Evolutionary conservation across 768 basidiomycete genomes (phyloP).

Genomic region (Nidularia pulvinata): DNA sequence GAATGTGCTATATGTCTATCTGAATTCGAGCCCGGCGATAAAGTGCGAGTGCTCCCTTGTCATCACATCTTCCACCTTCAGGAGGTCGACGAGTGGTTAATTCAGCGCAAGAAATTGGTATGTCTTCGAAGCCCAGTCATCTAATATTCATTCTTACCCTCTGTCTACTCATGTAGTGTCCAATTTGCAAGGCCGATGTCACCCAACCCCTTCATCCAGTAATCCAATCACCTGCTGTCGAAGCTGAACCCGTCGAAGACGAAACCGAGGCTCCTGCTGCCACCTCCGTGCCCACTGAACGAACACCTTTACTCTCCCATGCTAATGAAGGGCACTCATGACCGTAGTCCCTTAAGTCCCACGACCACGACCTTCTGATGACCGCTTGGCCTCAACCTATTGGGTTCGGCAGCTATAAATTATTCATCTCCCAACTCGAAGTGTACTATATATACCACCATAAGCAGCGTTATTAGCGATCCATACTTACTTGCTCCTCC

Average conservation of each 20-base stretch:
- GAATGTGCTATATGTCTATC: conserved; percentile 96
- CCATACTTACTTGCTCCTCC: too few relatives aligned
- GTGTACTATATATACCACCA: too few relatives aligned
- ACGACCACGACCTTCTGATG: conserved; percentile 4
- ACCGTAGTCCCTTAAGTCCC: background rate
- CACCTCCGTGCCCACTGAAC: conserved; percentile 26
- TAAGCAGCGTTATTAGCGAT: too few relatives aligned
- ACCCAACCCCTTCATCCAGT: conserved; percentile 50
- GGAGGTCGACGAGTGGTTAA: conserved; percentile 92
- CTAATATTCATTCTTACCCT: too few relatives aligned
- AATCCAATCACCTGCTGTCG: conserved; percentile 12
- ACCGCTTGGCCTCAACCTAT: too few relatives aligned
- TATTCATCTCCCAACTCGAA: too few relatives aligned
- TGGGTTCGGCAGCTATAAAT: too few relatives aligned
- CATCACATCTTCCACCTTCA: conserved; percentile 94
- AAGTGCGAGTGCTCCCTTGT: conserved; percentile 90
- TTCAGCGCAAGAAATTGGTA: conserved; percentile 91
- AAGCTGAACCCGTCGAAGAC: too few relatives aligned
- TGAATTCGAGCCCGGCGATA: conserved; percentile 85
- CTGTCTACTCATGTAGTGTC: conserved; percentile 57
- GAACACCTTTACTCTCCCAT: conserved; percentile 33
- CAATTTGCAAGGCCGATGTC: conserved; percentile 91
- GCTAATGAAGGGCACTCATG: conserved; percentile 12
- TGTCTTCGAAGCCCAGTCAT: too few relatives aligned
- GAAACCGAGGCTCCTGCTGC: conserved; percentile 1